Evolutionary conservation across 2,329 filamentous ascomycete species (phyloP).

Genomic region (Samsoniella hepiali): DNA sequence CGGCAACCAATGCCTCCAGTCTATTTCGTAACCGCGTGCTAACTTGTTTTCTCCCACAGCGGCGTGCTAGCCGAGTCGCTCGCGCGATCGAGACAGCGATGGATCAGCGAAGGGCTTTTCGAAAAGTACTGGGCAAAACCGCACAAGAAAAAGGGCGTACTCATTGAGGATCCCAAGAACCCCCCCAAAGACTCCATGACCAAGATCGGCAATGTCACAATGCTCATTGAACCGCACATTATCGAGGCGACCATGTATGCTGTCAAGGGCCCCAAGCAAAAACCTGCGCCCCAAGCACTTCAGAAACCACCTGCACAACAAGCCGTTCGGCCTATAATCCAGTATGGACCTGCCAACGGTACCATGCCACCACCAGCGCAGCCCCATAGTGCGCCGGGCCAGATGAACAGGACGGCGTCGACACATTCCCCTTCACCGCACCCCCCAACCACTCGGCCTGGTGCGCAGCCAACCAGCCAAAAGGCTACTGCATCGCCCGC

Average conservation of each 20-base stretch:
- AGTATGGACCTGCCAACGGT: constrained; percentile 64
- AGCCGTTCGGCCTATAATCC: constrained; percentile 52
- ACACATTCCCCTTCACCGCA: constrained; percentile 11
- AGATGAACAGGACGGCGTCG: constrained; percentile 15
- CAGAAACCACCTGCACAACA: constrained; percentile 21
- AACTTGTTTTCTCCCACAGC: constrained; percentile 41
- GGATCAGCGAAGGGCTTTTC: constrained; percentile 69
- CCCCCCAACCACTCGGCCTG: not conserved
- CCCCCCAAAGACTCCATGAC: constrained; percentile 68
- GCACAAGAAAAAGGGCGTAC: constrained; percentile 61
- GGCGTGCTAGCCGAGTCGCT: constrained; percentile 73
- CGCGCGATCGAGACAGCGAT: constrained; percentile 67
- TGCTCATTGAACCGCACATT: constrained; percentile 76
- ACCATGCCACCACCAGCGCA: constrained; percentile 54
- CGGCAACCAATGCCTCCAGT: not conserved
- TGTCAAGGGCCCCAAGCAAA: constrained; percentile 61
- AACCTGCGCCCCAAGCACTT: constrained; percentile 32
- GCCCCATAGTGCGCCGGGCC: constrained; percentile 23
- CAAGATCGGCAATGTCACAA: constrained; percentile 68
- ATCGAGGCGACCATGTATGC: constrained; percentile 73
- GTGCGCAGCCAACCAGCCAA: constrained; percentile 5
- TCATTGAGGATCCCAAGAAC: constrained; percentile 63
- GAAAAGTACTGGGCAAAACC: constrained; percentile 78
- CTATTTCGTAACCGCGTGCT: not conserved
- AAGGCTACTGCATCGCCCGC: constrained; percentile 4